A percentile compares a stretch with the other conserved stretches of the same genome.
Conservation (phyloP, 2,329 filamentous ascomycete species). For the Talaromyces sp. region DNA sequence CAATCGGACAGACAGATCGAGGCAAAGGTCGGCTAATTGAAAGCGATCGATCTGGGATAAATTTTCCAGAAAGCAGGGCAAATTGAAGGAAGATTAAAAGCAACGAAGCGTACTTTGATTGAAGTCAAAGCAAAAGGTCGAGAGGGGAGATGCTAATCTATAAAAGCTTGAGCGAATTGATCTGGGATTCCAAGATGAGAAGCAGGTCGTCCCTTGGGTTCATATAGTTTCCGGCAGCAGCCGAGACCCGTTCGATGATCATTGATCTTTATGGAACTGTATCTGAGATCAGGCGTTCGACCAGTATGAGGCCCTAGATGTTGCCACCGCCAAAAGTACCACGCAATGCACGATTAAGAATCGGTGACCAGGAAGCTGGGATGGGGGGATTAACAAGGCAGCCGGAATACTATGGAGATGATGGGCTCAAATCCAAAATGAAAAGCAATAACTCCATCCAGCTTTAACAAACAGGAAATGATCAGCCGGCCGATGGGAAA, state of each 20-base stretch:
- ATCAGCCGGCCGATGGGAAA: slow-evolving; percentile 15
- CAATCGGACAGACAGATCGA: not conserved
- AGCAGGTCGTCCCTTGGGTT: slow-evolving; percentile 13
- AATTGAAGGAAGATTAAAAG: not conserved
- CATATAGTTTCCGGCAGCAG: slow-evolving; percentile 21
- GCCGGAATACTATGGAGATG: slow-evolving; percentile 9
- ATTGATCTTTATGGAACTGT: slow-evolving; percentile 9
- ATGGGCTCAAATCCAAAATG: not conserved
- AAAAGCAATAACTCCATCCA: not conserved
- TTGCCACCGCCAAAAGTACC: slow-evolving; percentile 28
- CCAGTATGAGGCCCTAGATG: slow-evolving; percentile 8
- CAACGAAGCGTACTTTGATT: not conserved
- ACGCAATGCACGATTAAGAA: slow-evolving; percentile 15
- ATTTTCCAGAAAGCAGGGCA: not conserved
- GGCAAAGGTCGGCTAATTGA: not conserved
- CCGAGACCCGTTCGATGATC: slow-evolving; percentile 10
- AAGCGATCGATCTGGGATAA: not conserved
- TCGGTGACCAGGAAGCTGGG: slow-evolving; percentile 20
- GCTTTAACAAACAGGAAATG: slow-evolving; percentile 6
- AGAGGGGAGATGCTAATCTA: not conserved
- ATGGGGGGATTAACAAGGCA: slow-evolving; percentile 13
- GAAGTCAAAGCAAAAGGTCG: not conserved
- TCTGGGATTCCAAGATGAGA: slow-evolving; percentile 1
- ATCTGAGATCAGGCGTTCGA: slow-evolving; percentile 10
- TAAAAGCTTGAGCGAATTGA: slow-evolving; percentile 1